Base-by-base conservation (phyloP, 1,139 yeast genomes). In the Suhomyces bribrorum region DNA sequence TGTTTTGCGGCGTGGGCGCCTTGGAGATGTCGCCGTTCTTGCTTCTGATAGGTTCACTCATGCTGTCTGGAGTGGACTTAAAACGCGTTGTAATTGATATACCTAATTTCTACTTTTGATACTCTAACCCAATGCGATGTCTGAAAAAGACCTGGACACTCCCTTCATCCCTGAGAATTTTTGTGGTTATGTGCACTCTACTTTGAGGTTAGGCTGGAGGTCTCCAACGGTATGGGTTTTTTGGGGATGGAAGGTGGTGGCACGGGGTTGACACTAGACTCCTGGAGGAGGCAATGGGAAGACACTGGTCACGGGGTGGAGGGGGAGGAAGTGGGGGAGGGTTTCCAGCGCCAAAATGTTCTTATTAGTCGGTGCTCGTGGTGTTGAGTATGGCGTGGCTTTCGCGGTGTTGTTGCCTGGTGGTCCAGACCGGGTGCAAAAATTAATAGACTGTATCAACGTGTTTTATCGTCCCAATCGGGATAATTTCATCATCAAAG, bases 1-100 rank as follows among this genome's bases (percentile, higher is more conserved):
- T 92, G 73, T 92, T 92, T 61, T 94, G 98, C 9, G 99, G 99
- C 2, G 99, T 92, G 35, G 99, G 98, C 5, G 98, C 98, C 59
- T 84, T 82, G 51, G 95, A 85, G 52, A 89, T 81, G 60, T 86
- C 88, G 57, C 84, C 83, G 50, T 79, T 66, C 57, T 81, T 77
- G 64, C 68, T 75, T 66, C 79, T 79, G 60, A 81, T 82, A 35
- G 86, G 87, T 64, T 78, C 87, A 43, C 83, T 71, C 87, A 82
- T 82, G 41, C 15, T 15, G 3, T 23, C 17, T 27, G 28, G 20
- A 15, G 25, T 34, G 37, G n/a, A n/a, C n/a, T n/a, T n/a, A n/a
- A n/a, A n/a, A n/a, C n/a, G n/a, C n/a, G n/a, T n/a, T n/a, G n/a
- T n/a, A n/a, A n/a, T n/a, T n/a, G n/a, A n/a, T n/a, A n/a, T n/a